Conservation (phyloP, 129 eudicot genomes). For the Mikania micrantha region DNA sequence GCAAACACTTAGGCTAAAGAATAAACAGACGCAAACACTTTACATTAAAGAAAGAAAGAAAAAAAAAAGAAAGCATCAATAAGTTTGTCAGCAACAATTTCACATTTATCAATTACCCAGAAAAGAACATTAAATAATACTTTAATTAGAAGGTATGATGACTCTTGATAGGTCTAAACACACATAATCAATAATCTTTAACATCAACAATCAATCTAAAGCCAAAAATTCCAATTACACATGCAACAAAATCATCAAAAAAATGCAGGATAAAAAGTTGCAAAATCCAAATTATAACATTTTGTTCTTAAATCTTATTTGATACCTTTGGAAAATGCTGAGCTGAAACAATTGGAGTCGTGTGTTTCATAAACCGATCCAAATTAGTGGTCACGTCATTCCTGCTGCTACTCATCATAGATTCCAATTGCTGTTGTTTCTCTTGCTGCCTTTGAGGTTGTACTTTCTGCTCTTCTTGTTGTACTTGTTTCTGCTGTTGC, state of each 20-base stretch:
- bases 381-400: constrained; percentile 41
- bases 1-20: background rate
- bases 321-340: constrained; percentile 73
- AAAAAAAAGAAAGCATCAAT: background rate
- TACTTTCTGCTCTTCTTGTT: constrained; percentile 34
- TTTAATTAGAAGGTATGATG: background rate
- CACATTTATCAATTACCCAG: constrained; percentile 1
- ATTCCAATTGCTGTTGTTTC: constrained; percentile 22
- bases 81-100: background rate
- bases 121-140: background rate
- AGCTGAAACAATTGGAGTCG: constrained; percentile 71
- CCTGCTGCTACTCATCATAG: constrained; percentile 7
- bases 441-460: constrained; percentile 26
- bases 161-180: background rate
- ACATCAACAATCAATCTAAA: background rate
- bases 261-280: too few species aligned
- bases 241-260: too few species aligned
- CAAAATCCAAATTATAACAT: too few species aligned
- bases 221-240: background rate
- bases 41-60: too few species aligned
- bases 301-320: background rate
- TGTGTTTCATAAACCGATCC: constrained; percentile 88
- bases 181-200: constrained; percentile 1
- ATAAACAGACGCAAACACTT: background rate
- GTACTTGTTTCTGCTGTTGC: constrained; percentile 38